Percentiles rank a stretch among this genome's conserved stretches.
Evolutionary conservation across 2,329 filamentous ascomycete species (phyloP).

Genomic region (Fusarium cyanostomum): DNA sequence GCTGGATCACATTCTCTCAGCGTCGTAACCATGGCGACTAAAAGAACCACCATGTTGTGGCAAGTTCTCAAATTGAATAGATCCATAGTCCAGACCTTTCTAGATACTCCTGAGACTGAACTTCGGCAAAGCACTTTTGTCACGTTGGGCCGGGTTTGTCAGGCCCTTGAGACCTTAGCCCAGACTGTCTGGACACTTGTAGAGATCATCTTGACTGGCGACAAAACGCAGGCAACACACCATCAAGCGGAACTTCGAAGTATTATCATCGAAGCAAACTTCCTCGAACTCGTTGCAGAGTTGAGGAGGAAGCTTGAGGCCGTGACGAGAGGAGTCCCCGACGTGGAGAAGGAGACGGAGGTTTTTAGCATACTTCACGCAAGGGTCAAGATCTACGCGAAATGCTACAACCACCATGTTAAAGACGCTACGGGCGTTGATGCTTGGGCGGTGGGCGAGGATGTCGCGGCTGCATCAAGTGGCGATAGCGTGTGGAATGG

Average conservation of each 20-base stretch:
- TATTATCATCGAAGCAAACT: not conserved
- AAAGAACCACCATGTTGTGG: conserved; percentile 1
- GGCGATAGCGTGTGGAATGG: not conserved
- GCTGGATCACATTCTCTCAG: not conserved
- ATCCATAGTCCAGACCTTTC: not conserved
- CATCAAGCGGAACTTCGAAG: not conserved
- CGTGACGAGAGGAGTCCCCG: not conserved
- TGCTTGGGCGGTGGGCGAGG: not conserved
- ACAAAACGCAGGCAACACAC: not conserved
- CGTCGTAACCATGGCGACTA: not conserved
- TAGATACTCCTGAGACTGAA: not conserved
- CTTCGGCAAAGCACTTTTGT: not conserved
- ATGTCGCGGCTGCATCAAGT: not conserved
- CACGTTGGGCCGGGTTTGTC: not conserved
- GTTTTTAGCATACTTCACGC: not conserved
- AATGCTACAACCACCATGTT: not conserved
- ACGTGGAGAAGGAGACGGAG: not conserved
- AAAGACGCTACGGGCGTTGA: not conserved
- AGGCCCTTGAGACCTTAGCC: not conserved
- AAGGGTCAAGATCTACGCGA: not conserved
- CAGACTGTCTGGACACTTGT: not conserved
- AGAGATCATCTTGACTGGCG: not conserved
- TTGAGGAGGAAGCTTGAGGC: not conserved
- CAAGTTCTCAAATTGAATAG: not conserved
- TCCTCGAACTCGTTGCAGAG: not conserved